Base-by-base conservation (phyloP, 371 early-diverging fungal genomes). In the Phascolomyces articulosus region DNA sequence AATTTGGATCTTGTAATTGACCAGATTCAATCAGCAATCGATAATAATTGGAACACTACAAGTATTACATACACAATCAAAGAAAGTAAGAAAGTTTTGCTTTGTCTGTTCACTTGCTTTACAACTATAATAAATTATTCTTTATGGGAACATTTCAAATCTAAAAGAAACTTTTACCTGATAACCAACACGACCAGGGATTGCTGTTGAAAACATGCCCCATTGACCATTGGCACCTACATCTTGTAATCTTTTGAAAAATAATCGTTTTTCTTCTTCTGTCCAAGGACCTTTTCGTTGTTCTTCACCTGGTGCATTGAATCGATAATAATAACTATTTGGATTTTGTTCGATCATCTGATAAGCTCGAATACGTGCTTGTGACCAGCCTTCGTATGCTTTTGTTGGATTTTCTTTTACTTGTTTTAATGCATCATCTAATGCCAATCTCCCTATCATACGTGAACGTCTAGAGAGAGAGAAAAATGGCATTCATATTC, bases 311-410 rank as follows among this genome's bases (percentile, higher is more conserved):
- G 97, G 97, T 0, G 95, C 96, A 73, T 96, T 96, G 76, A 96
- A 96, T n/a, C 96, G 89, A 73, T 96, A 96, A 69, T 96, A 96
- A 70, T 96, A 96, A 24, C 93, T 90, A 74, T 96, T 96, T 53
- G 97, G 97, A 58, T 93, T 94, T 51, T 86, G 87, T 49, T 93
- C 90, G 71, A 96, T 93, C 69, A 89, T 88, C 59, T 91, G 84
- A 70, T 90, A 96, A 0, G 97, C 96, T 58, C 88, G 87, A 55
- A 92, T 88, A 21, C 96, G 91, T 20, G 96, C 15, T 64, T 89
- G 88, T 4, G 94, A 93, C 96, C 96, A 96, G 28, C 95, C 95
- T 66, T 90, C 92, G 77, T 92, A 93, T 2, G 93, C 90, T 58
- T 86, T 83, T 56, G 79, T 78, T 47, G 88, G 83, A 65, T 90